Evolutionary conservation across 129 eudicot species (phyloP), one percentile per base, ranked within the genome.

Genomic region (Tanacetum coccineum): DNA sequence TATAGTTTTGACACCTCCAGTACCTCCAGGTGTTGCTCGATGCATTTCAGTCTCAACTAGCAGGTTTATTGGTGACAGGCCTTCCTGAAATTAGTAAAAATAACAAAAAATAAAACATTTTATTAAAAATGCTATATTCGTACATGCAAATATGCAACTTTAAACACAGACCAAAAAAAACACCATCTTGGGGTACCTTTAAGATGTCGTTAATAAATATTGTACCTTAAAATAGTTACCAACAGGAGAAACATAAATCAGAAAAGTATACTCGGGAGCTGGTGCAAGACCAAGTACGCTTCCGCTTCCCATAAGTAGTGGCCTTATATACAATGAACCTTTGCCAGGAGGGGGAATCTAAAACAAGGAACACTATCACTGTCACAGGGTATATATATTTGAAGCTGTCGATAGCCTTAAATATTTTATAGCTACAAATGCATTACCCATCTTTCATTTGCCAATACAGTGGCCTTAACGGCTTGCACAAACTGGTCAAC

Each of bases 201-300:
- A 36, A 36, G 40, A 36, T 36, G 40, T 5, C 2, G 1, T 7
- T 36, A 36, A 36, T 36, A 36, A 6, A 36, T 36, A 36, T 1
- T 36, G 40, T 78, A 89, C 99, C 97, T 94, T 94, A 74, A 89
- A 94, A 74, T 94, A 94, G 77, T 94, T 94, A 54, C 97, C 99
- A 3, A 94, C 99, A 46, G 99, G 99, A 20, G 97, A 84, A 55
- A 83, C 97, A 70, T 89, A 94, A 64, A 94, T 81, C 75, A 94
- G 68, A 76, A 94, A 84, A 67, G 99, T 94, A 72, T 84, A 94
- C 78, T 94, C 99, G 6, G 97, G 99, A 60, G 99, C 95, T 68
- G 99, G 99, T 61, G 95, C 99, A 73, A 94, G 91, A 36, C 97
- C 99, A 67, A 94, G 94, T 75, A 89, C 94, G 56, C 95, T 78